Evolutionary conservation across 2,329 filamentous ascomycete genomes (phyloP), one percentile per base, ranked within the genome.

Genomic region (Paradendryphiella salina): DNA sequence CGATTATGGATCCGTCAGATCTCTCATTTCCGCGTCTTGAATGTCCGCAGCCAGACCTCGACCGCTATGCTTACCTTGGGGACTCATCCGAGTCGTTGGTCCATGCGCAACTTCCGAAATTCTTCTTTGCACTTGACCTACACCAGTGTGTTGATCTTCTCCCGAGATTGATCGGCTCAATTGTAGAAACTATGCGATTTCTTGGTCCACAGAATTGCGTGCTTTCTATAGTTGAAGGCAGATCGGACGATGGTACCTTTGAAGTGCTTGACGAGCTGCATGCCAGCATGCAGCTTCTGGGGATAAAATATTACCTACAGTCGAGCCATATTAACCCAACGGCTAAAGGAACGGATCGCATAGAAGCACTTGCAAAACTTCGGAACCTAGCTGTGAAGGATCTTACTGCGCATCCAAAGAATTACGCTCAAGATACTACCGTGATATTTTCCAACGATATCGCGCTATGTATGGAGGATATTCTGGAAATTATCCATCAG

Each of bases 341-440:
- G 9, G 52, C 44, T 8, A 28, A 49, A 13, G 56, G 54, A 20
- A 34, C 11, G 15, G 67, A 79, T 10, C 78, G 81, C 7, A 80
- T 84, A 28, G 56, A 54, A 4, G 71, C 65, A 28, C 76, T 84
- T 11, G 79, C 81, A 11, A 59, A 74, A 47, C 73, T 85, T 1
- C 77, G 82, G 4, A 83, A 84, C 49, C 56, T 80, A 5, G 81
- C 81, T 0, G 65, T 85, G 1, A 59, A 74, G 8, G 81, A 81
- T 0, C 68, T 83, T 2, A 44, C 75, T 26, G 51, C 50, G 2
- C 17, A 63, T 29, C 88, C 96, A 52, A 90, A 96, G 76, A 83
- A 91, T 69, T 97, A 96, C 80, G 96, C 96, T 76, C 90, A 91
- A 38, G 92, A 97, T 78, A 94, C 92, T 38, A 95, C 94, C 36